These are phyloP conservation scores for Diphasiastrum complanatum DNA, from an alignment of 83 land plant species.

Conservation along the genomic window DNA sequence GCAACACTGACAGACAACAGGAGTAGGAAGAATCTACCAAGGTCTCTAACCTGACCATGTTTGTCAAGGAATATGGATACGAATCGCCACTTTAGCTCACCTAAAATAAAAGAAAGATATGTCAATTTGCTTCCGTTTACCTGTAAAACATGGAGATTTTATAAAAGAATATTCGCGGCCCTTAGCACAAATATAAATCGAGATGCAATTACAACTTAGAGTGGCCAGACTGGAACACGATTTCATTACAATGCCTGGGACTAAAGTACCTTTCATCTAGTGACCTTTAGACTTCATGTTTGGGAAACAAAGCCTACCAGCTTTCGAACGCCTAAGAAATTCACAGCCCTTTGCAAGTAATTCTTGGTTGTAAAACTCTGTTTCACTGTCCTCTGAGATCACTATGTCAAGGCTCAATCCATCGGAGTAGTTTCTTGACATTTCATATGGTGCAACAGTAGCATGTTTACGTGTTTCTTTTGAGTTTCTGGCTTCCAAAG, in stretches of 20 bases:
- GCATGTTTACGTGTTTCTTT: conserved; percentile 74
- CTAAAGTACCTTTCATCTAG: background rate
- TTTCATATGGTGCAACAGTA: conserved; percentile 25
- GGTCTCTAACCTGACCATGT: conserved; percentile 11
- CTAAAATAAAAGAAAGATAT: background rate
- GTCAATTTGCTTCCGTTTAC: background rate
- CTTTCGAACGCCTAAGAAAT: conserved; percentile 85
- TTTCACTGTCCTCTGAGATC: conserved; percentile 65
- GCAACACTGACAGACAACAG: no score
- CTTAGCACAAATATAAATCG: no score
- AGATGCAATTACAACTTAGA: no score
- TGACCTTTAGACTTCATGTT: no score
- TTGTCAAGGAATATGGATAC: background rate
- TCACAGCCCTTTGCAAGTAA: conserved; percentile 69
- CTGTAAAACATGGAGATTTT: no score
- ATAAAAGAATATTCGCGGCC: no score
- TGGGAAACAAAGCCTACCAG: conserved; percentile 38
- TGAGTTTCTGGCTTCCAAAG: conserved; percentile 78
- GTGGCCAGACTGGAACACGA: no score
- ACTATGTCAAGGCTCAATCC: no score
- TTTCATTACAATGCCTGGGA: background rate
- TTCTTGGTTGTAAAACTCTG: conserved; percentile 65
- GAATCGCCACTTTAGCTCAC: background rate
- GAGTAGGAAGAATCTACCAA: no score
- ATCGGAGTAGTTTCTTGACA: no score